A percentile compares a stretch with the other conserved stretches of the same genome.
Evolutionary conservation across 805 yeast species (phyloP).

Genomic region (Monosporozyma yasuniensis): DNA sequence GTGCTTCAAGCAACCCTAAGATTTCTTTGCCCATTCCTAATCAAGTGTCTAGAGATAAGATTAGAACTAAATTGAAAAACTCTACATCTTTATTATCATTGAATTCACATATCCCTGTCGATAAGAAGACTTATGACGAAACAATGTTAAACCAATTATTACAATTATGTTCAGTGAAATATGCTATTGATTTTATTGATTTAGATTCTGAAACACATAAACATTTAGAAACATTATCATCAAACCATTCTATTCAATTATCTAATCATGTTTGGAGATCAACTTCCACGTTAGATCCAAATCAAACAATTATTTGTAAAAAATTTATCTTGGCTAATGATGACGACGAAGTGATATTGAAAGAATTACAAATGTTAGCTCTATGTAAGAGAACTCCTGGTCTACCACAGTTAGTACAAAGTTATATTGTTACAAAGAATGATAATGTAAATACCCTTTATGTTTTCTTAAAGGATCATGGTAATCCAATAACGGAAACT

Average conservation of each 20-base stretch:
- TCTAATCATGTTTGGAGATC: slow-evolving; percentile 17
- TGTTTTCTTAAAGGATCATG: slow-evolving; percentile 23
- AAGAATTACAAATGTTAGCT: slow-evolving; percentile 21
- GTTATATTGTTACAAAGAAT: slow-evolving; percentile 13
- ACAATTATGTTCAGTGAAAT: slow-evolving; percentile 17
- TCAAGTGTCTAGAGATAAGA: slow-evolving; percentile 45
- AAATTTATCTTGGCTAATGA: slow-evolving; percentile 14
- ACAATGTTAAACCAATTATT: slow-evolving; percentile 19
- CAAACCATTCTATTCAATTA: slow-evolving; percentile 8
- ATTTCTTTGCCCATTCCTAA: slow-evolving; percentile 56
- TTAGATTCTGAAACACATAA: not conserved
- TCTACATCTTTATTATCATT: slow-evolving; percentile 27
- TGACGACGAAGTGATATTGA: slow-evolving; percentile 17
- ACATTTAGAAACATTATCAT: slow-evolving; percentile 8
- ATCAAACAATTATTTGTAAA: slow-evolving; percentile 15
- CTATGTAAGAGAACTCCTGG: slow-evolving; percentile 26
- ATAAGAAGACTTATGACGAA: slow-evolving; percentile 21
- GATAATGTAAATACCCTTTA: slow-evolving; percentile 10
- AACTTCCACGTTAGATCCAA: slow-evolving; percentile 8
- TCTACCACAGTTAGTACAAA: slow-evolving; percentile 18
- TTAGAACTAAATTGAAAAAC: slow-evolving; percentile 44
- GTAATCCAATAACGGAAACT: slow-evolving; percentile 15
- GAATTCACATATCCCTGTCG: slow-evolving; percentile 19
- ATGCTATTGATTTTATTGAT: slow-evolving; percentile 11
- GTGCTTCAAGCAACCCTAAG: slow-evolving; percentile 14